phyloP scores from a whole-genome alignment of 108 stramenopile species.

The Skeletonema menzelii region DNA sequence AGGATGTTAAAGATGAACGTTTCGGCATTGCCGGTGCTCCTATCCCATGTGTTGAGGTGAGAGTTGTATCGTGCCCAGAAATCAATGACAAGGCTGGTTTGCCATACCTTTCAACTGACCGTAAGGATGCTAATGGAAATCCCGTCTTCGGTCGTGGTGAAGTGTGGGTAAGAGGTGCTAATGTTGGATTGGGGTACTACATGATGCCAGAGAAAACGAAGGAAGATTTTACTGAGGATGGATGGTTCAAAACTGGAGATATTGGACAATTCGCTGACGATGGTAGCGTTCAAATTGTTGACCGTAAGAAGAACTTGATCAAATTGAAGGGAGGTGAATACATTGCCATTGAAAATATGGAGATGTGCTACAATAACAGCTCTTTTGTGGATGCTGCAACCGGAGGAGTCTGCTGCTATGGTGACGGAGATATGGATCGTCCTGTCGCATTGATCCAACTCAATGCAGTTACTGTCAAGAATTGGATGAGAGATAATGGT shows the following conservation, averaged over 20 bases:
- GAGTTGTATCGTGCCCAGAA: slow-evolving; percentile 78
- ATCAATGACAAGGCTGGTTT: slow-evolving; percentile 80
- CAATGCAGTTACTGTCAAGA: slow-evolving; percentile 58
- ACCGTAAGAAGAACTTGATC: slow-evolving; percentile 94
- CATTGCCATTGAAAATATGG: slow-evolving; percentile 88
- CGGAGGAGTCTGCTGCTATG: slow-evolving; percentile 86
- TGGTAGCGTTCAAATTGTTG: slow-evolving; percentile 84
- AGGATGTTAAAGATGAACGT: slow-evolving; percentile 63
- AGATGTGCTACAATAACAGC: slow-evolving; percentile 74
- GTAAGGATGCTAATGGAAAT: slow-evolving; percentile 74
- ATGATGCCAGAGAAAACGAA: slow-evolving; percentile 83
- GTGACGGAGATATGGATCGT: slow-evolving; percentile 91
- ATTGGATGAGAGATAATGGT: slow-evolving; percentile 78
- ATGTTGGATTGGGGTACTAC: slow-evolving; percentile 81
- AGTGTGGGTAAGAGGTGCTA: slow-evolving; percentile 67
- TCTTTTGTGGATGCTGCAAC: slow-evolving; percentile 73
- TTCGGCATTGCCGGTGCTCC: slow-evolving; percentile 74
- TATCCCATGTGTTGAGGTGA: slow-evolving; percentile 75
- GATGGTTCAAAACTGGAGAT: slow-evolving; percentile 89
- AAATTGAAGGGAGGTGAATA: slow-evolving; percentile 95
- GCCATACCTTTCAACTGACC: slow-evolving; percentile 67
- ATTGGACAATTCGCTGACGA: slow-evolving; percentile 87
- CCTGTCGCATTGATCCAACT: slow-evolving; percentile 82
- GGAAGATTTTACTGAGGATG: slow-evolving; percentile 77
- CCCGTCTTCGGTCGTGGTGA: slow-evolving; percentile 77